These are phyloP conservation scores for Peniophora sp. DNA, from an alignment of 1,284 basidiomycete genomes.

Conservation along the genomic window DNA sequence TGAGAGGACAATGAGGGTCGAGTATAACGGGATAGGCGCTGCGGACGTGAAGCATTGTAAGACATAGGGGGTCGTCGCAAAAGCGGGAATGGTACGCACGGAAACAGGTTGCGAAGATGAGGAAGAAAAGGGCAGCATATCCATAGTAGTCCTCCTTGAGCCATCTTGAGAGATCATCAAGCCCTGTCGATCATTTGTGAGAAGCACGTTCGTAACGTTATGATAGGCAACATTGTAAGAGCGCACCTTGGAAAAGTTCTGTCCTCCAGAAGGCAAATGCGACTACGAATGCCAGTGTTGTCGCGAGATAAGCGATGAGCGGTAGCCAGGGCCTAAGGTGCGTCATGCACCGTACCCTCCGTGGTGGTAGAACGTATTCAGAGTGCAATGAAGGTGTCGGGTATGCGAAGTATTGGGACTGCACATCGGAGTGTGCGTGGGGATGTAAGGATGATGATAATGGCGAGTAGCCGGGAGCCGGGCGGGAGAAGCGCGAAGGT, in stretches of 20 bases:
- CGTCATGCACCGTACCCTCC: conserved; percentile 10
- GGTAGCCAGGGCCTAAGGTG: conserved; percentile 62
- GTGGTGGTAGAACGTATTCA: conserved; percentile 11
- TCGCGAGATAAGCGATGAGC: conserved; percentile 58
- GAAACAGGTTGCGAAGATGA: conserved; percentile 78
- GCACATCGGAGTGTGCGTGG: conserved; percentile 1
- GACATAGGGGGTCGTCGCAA: conserved; percentile 9
- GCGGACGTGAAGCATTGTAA: conserved; percentile 10
- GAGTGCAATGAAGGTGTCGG: conserved; percentile 12
- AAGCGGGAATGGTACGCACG: conserved; percentile 43
- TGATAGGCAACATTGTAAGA: conserved; percentile 13
- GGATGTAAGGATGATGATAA: conserved; percentile 1
- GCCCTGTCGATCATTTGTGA: conserved; percentile 29
- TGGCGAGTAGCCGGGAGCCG: conserved; percentile 2
- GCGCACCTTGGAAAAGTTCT: conserved; percentile 59
- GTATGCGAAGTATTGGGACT: conserved; percentile 8
- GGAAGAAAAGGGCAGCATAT: conserved; percentile 62
- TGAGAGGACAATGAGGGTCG: conserved; percentile 80
- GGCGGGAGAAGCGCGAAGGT: conserved; percentile 1
- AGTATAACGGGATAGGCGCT: conserved; percentile 83
- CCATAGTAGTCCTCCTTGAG: conserved; percentile 63
- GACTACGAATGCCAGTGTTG: conserved; percentile 59
- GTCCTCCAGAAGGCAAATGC: conserved; percentile 70
- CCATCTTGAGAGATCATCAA: conserved; percentile 69
- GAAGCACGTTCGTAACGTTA: background rate